A percentile compares a stretch with the other conserved stretches of the same genome.
phyloP scores from a whole-genome alignment of 352 stramenopile species.

The Phytophthora lateralis region DNA sequence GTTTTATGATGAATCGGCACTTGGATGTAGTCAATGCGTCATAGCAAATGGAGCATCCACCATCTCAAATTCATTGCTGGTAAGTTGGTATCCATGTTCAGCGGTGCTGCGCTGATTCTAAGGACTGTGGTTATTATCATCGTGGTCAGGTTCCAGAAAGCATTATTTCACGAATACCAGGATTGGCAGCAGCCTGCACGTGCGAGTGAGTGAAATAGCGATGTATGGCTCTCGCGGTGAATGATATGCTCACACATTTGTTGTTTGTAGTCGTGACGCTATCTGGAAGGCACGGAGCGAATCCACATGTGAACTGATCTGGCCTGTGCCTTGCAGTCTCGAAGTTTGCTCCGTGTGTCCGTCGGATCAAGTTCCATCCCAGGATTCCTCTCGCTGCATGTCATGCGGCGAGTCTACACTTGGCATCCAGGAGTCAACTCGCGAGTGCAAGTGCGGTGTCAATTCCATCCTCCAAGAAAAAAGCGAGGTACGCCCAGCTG shows the following conservation, averaged over 20 bases:
- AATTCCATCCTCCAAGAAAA: constrained; percentile 65
- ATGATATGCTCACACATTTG: constrained; percentile 2
- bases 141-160: constrained; percentile 43
- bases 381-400: constrained; percentile 55
- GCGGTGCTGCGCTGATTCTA: not conserved
- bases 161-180: constrained; percentile 23
- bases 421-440: constrained; percentile 29
- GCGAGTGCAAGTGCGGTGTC: constrained; percentile 56
- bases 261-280: constrained; percentile 17
- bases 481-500: constrained; percentile 32
- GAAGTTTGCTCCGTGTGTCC: constrained; percentile 50
- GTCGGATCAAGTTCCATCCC: constrained; percentile 40
- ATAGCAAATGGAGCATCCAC: constrained; percentile 39
- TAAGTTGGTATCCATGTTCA: constrained; percentile 16
- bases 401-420: constrained; percentile 67
- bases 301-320: constrained; percentile 54
- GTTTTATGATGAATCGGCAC: constrained; percentile 63
- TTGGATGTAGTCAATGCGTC: constrained; percentile 60
- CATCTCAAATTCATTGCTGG: constrained; percentile 41
- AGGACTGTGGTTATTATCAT: not conserved
- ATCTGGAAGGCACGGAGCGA: constrained; percentile 36
- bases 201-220: constrained; percentile 41
- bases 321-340: constrained; percentile 65
- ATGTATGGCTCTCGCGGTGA: not conserved
- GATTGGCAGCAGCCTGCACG: constrained; percentile 41